Evolutionary conservation across 179 eudicot genomes (phyloP), one percentile per base, ranked within the genome.

Genomic region (Amaranthus tricolor): DNA sequence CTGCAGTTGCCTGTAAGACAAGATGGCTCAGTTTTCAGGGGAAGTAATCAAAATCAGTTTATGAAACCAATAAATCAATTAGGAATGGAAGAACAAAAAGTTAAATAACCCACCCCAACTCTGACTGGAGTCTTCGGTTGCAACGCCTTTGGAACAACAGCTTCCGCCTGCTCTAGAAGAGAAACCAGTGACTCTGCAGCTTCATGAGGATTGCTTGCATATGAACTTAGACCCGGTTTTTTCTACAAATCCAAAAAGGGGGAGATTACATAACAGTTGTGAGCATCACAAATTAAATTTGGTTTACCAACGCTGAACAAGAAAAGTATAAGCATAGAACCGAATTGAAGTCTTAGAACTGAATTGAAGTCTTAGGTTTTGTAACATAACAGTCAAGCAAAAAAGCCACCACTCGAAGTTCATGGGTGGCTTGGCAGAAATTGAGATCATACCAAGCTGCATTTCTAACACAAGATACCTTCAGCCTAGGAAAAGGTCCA

Each of bases 171-270:
- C 70, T 86, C 82, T 61, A 95, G 79, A 75, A 95, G 98, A 17
- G 86, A 49, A 53, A 76, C 75, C 8, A 95, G 75, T 66, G 99
- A 95, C 31, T 78, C 53, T 61, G 99, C 99, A 77, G 99, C 99
- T 75, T 89, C 88, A 71, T 80, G 79, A 60, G 99, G 98, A 72
- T 93, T 85, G n/a, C 83, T 88, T 13, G 96, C 98, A 81, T 74
- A 86, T 24, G 88, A 82, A 82, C 98, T 96, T 80, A 96, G 77
- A 51, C 99, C 99, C 74, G 98, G 98, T 79, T 87, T 93, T 84
- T 63, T 50, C 99, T 96, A 82, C 75, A 84, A 62, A 6, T 21
- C 6, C 40, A 78, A 62, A 71, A 48, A 10, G 11, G 12, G 24
- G 7, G 20, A 11, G 7, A 47, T 56, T 70, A 48, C 15, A 43